Percentiles rank a stretch among this genome's conserved stretches.
Conservation (phyloP, 441 rosid genomes). For the Gossypium gossypioides region DNA sequence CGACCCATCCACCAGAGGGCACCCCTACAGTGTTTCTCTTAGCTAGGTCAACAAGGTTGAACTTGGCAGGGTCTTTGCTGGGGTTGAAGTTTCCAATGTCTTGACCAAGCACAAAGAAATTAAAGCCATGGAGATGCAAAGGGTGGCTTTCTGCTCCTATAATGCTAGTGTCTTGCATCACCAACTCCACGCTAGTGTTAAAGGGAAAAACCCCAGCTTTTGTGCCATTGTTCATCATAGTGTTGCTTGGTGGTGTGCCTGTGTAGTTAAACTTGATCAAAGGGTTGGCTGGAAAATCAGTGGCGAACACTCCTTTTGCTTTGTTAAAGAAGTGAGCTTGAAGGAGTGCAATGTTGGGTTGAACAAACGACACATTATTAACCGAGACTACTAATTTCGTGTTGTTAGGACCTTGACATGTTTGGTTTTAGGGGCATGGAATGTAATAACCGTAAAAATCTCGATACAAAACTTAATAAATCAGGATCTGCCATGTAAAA, state of each 20-base stretch:
- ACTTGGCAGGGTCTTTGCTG: constrained; percentile 33
- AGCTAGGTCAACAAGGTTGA: constrained; percentile 49
- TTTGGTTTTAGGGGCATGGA: constrained; percentile 53
- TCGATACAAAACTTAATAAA: too few relatives aligned
- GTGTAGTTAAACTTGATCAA: constrained; percentile 48
- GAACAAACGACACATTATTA: constrained; percentile 44
- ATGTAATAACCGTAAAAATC: neutral
- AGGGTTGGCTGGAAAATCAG: constrained; percentile 50
- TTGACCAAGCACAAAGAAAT: constrained; percentile 54
- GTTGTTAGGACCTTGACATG: constrained; percentile 60
- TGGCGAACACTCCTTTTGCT: constrained; percentile 34
- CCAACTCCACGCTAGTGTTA: constrained; percentile 52
- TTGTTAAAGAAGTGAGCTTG: constrained; percentile 36
- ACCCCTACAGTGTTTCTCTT: constrained; percentile 49
- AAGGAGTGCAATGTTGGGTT: constrained; percentile 42
- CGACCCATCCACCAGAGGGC: constrained; percentile 59
- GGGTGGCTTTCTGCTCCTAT: constrained; percentile 62
- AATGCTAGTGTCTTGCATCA: constrained; percentile 59
- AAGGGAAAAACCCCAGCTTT: constrained; percentile 41
- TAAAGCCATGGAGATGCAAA: constrained; percentile 53
- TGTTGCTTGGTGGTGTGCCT: constrained; percentile 55
- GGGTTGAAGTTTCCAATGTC: constrained; percentile 57
- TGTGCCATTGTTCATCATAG: constrained; percentile 41
- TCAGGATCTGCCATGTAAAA: too few relatives aligned
- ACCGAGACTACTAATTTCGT: constrained; percentile 51